Conservation (phyloP, 805 yeast genomes). For the Candida hispaniensis region DNA sequence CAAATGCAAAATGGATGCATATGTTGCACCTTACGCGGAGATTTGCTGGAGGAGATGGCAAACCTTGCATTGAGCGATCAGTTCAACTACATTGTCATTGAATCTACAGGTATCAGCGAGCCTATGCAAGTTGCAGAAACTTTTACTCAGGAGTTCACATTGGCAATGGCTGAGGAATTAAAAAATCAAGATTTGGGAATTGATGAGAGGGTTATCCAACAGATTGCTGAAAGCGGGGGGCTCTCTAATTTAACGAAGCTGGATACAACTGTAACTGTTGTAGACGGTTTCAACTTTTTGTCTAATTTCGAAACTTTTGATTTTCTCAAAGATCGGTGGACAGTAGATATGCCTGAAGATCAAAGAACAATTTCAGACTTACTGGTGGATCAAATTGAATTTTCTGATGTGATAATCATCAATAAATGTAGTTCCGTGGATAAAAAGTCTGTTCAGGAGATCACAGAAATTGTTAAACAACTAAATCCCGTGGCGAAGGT, state of each 20-base stretch:
- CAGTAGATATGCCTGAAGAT: slow-evolving; percentile 30
- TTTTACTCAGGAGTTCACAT: slow-evolving; percentile 35
- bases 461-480: slow-evolving; percentile 29
- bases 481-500: slow-evolving; percentile 38
- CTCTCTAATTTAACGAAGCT: slow-evolving; percentile 32
- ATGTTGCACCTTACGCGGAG: slow-evolving; percentile 40
- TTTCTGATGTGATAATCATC: slow-evolving; percentile 36
- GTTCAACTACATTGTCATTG: slow-evolving; percentile 37
- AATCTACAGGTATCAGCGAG: slow-evolving; percentile 39
- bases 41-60: slow-evolving; percentile 36
- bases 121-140: slow-evolving; percentile 45
- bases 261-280: slow-evolving; percentile 40
- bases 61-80: slow-evolving; percentile 29
- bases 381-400: slow-evolving; percentile 39
- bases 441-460: slow-evolving; percentile 25
- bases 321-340: slow-evolving; percentile 33
- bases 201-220: slow-evolving; percentile 22
- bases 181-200: slow-evolving; percentile 6
- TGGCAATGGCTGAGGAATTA: slow-evolving; percentile 27
- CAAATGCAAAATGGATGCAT: slow-evolving; percentile 41
- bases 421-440: slow-evolving; percentile 32
- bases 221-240: slow-evolving; percentile 34
- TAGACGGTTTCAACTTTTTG: slow-evolving; percentile 36
- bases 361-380: slow-evolving; percentile 38
- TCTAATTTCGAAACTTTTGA: slow-evolving; percentile 37